Conservation (phyloP, 352 stramenopile genomes). For the Phytophthora fragariae region DNA sequence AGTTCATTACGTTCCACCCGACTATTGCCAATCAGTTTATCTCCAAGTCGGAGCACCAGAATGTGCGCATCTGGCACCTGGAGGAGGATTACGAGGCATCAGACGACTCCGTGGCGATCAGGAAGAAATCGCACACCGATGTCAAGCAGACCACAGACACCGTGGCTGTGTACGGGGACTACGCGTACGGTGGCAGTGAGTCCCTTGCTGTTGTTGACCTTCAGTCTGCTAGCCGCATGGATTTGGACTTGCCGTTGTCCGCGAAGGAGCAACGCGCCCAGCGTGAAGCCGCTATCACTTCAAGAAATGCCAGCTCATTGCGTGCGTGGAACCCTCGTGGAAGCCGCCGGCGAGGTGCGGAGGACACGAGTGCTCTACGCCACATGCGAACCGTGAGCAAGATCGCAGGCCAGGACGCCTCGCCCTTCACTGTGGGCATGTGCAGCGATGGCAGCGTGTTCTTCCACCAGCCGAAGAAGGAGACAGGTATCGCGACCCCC, state of each 20-base stretch:
- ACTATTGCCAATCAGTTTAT: conserved; percentile 67
- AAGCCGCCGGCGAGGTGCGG: conserved; percentile 51
- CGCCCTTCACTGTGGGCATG: conserved; percentile 81
- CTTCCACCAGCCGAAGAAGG: conserved; percentile 60
- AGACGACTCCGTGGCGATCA: conserved; percentile 44
- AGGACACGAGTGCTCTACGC: conserved; percentile 56
- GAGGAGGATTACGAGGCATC: conserved; percentile 59
- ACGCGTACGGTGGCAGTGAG: conserved; percentile 78
- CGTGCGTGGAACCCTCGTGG: conserved; percentile 53
- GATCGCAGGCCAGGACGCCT: conserved; percentile 62
- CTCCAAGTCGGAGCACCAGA: conserved; percentile 88
- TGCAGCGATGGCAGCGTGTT: conserved; percentile 89
- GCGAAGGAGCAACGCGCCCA: conserved; percentile 65
- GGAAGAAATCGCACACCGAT: conserved; percentile 77
- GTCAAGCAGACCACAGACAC: conserved; percentile 81
- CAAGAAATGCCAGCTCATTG: conserved; percentile 41
- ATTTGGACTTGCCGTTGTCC: conserved; percentile 77
- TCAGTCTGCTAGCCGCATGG: conserved; percentile 59
- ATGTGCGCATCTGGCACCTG: conserved; percentile 85
- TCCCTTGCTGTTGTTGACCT: conserved; percentile 75
- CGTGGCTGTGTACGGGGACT: conserved; percentile 71
- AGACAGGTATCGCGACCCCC: conserved; percentile 67
- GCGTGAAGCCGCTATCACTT: conserved; percentile 41
- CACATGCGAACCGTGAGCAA: conserved; percentile 83
- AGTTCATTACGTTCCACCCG: conserved; percentile 80